A percentile compares a stretch with the other conserved stretches of the same genome.
Conservation (phyloP, 345 rosid genomes). For the Rhizophora apiculata region DNA sequence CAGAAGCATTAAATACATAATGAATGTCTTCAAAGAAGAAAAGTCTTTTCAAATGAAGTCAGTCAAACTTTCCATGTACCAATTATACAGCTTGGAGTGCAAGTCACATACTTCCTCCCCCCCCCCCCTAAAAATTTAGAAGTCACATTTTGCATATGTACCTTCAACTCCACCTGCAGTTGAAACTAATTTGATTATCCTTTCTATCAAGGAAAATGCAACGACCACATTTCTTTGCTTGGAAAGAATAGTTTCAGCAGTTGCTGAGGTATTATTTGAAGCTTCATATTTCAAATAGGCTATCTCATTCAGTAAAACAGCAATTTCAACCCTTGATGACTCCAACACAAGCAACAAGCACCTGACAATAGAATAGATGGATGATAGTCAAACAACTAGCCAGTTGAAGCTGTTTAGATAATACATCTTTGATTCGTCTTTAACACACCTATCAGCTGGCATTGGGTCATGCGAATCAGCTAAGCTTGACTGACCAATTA, state of each 20-base stretch:
- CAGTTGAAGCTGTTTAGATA: not conserved
- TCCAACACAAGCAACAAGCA: constrained; percentile 80
- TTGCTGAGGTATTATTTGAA: constrained; percentile 46
- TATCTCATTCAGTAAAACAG: constrained; percentile 76
- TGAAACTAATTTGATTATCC: constrained; percentile 63
- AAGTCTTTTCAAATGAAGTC: not conserved
- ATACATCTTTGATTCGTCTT: constrained; percentile 1
- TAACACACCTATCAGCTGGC: constrained; percentile 60
- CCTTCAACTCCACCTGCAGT: constrained; percentile 59
- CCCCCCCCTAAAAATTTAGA: not conserved
- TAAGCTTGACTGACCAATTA: constrained; percentile 49
- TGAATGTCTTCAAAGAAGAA: not conserved
- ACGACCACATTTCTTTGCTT: constrained; percentile 65
- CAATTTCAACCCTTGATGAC: constrained; percentile 82
- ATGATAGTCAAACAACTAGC: not conserved
- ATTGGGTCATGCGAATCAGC: constrained; percentile 46
- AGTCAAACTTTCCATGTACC: not conserved
- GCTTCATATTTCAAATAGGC: constrained; percentile 86
- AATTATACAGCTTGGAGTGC: not conserved
- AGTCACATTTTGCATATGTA: constrained; percentile 5
- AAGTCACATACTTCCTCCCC: no score
- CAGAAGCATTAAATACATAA: not conserved
- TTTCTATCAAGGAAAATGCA: constrained; percentile 77
- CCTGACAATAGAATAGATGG: constrained; percentile 39
- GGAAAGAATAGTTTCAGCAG: constrained; percentile 42